Evolutionary conservation across 1,284 basidiomycete genomes (phyloP).

Genomic region (Pterulicium gracile): DNA sequence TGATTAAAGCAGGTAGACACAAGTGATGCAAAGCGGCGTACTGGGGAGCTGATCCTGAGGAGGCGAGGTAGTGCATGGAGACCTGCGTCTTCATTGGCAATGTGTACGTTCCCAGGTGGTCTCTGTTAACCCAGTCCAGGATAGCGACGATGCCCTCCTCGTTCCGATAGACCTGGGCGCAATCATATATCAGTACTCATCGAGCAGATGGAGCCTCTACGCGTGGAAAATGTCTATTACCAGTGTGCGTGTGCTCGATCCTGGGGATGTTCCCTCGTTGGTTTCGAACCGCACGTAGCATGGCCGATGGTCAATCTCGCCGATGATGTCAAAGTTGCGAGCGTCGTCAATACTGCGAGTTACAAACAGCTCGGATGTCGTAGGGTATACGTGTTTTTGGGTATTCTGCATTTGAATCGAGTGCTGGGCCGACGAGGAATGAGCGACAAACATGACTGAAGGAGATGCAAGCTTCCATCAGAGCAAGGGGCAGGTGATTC

Average conservation of each 20-base stretch:
- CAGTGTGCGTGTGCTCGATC: too few species aligned
- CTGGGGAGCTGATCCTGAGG: not conserved
- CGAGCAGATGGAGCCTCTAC: too few species aligned
- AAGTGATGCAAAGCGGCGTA: slow-evolving; percentile 7
- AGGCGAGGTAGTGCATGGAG: not conserved
- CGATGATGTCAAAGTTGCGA: slow-evolving; percentile 52
- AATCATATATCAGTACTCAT: too few species aligned
- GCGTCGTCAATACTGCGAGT: slow-evolving; percentile 28
- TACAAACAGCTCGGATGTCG: slow-evolving; percentile 53
- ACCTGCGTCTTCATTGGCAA: not conserved
- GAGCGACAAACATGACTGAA: not conserved
- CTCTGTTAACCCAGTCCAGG: slow-evolving; percentile 50
- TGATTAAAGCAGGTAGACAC: slow-evolving; percentile 4
- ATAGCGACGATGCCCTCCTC: slow-evolving; percentile 42
- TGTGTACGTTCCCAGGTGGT: slow-evolving; percentile 33
- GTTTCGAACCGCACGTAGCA: slow-evolving; percentile 62
- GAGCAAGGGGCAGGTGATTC: too few species aligned
- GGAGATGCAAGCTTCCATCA: too few species aligned
- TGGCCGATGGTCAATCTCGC: slow-evolving; percentile 39
- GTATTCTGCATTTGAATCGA: too few species aligned
- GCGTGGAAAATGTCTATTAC: too few species aligned
- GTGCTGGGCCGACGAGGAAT: too few species aligned
- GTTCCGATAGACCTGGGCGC: slow-evolving; percentile 40
- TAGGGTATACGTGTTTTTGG: slow-evolving; percentile 16
- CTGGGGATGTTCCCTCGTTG: slow-evolving; percentile 27